phyloP scores from a whole-genome alignment of 495 filamentous ascomycete species.

The Podospora bellae-mahoneyi region DNA sequence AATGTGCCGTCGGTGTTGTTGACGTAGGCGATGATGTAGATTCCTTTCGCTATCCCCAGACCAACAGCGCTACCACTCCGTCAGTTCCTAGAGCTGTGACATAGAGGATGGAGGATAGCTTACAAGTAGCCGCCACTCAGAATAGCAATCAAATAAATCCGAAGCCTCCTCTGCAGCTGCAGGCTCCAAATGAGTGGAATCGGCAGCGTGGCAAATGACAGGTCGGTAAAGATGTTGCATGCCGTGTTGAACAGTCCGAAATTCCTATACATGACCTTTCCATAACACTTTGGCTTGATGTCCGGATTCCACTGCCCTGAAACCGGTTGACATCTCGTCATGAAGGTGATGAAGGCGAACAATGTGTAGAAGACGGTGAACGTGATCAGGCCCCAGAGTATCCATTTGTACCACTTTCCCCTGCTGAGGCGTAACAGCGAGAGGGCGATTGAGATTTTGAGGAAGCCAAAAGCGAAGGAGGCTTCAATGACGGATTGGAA shows the following conservation, averaged over 20 bases:
- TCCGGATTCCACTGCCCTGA: conserved; percentile 34
- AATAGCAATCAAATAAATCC: conserved; percentile 43
- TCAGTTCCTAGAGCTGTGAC: not conserved
- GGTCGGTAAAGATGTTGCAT: conserved; percentile 47
- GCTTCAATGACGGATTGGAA: conserved; percentile 40
- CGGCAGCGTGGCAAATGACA: conserved; percentile 44
- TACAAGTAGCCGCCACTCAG: conserved; percentile 46
- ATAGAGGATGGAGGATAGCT: conserved; percentile 3
- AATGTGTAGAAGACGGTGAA: conserved; percentile 37
- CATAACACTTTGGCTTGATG: conserved; percentile 30
- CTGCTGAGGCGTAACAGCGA: conserved; percentile 30
- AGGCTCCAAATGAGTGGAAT: conserved; percentile 46
- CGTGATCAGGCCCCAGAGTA: conserved; percentile 27
- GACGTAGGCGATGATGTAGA: conserved; percentile 31
- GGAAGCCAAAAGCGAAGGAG: conserved; percentile 39
- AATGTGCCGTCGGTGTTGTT: conserved; percentile 29
- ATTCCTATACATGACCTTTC: conserved; percentile 30
- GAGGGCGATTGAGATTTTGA: conserved; percentile 47
- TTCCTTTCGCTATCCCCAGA: conserved; percentile 31
- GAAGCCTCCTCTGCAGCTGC: conserved; percentile 39
- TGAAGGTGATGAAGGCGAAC: conserved; percentile 35
- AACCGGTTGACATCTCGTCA: conserved; percentile 38
- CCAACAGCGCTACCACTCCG: conserved; percentile 22
- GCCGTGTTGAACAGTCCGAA: conserved; percentile 43
- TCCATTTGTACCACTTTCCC: conserved; percentile 28